phyloP scores from a whole-genome alignment of 768 basidiomycete genomes.

The Strobilomyces confusus region DNA sequence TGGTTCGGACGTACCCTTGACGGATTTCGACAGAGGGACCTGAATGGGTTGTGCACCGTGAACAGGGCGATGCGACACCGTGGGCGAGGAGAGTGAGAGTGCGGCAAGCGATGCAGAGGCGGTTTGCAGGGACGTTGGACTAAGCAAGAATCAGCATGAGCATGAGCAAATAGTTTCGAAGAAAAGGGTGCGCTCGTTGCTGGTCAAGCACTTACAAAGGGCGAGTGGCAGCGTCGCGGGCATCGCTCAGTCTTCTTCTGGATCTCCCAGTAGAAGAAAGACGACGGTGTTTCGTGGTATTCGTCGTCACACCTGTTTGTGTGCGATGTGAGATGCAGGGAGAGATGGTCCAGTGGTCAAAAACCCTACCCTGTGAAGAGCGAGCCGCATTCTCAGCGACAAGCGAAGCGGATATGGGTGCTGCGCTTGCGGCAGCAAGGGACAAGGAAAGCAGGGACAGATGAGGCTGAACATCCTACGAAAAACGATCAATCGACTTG shows the following conservation, averaged over 20 bases:
- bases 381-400: conserved; percentile 18
- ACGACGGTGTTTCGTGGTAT: conserved; percentile 56
- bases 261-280: conserved; percentile 68
- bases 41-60: conserved; percentile 13
- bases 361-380: conserved; percentile 16
- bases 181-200: neutral
- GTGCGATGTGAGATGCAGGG: conserved; percentile 1
- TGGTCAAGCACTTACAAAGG: conserved; percentile 55
- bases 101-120: conserved; percentile 39
- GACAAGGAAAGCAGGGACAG: conserved; percentile 66
- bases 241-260: conserved; percentile 72
- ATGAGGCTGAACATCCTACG: conserved; percentile 12
- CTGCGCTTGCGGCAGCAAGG: conserved; percentile 50
- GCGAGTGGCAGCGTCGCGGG: conserved; percentile 69
- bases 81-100: conserved; percentile 39
- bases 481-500: neutral
- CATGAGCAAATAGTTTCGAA: neutral
- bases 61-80: conserved; percentile 24
- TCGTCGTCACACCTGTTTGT: conserved; percentile 25
- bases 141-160: conserved; percentile 14
- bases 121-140: conserved; percentile 35
- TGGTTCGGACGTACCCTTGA: conserved; percentile 3
- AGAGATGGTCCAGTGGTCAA: neutral
- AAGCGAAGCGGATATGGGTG: conserved; percentile 40
- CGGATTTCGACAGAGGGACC: neutral